phyloP scores from a whole-genome alignment of 352 stramenopile genomes.

The Thraustotheca clavata region DNA sequence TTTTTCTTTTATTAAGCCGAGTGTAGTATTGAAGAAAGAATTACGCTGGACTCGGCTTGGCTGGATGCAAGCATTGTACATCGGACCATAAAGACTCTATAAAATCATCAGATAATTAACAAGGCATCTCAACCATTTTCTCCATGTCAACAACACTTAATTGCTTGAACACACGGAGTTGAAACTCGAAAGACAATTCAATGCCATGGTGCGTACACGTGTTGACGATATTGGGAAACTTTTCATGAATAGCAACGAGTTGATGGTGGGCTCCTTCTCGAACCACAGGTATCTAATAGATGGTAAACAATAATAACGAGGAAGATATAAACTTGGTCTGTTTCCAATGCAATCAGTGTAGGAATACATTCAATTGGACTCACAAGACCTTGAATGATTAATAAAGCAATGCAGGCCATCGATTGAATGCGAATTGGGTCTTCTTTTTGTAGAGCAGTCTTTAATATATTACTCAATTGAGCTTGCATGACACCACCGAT shows the following conservation, averaged over 20 bases:
- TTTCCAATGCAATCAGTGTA: constrained; percentile 66
- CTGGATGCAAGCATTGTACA: constrained; percentile 63
- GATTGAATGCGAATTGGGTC: constrained; percentile 60
- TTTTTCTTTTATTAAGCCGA: constrained; percentile 63
- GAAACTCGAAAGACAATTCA: constrained; percentile 51
- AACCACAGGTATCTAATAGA: constrained; percentile 29
- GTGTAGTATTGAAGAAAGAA: constrained; percentile 54
- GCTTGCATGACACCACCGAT: constrained; percentile 82
- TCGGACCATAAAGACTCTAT: constrained; percentile 56
- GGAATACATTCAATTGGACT: constrained; percentile 71
- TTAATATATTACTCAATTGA: constrained; percentile 57
- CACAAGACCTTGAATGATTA: constrained; percentile 73
- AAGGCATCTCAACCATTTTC: constrained; percentile 30
- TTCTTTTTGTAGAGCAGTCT: constrained; percentile 41
- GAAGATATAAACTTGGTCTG: constrained; percentile 47
- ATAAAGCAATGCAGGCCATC: constrained; percentile 45
- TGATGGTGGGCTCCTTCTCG: constrained; percentile 60
- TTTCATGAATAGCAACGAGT: constrained; percentile 49
- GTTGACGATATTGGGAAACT: constrained; percentile 43
- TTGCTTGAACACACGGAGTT: constrained; percentile 44
- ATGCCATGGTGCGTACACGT: constrained; percentile 55
- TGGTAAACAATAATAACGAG: not conserved
- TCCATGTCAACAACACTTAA: constrained; percentile 42
- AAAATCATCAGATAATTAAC: constrained; percentile 9
- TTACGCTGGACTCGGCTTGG: constrained; percentile 31